A percentile compares a stretch with the other conserved stretches of the same genome.
These are phyloP conservation scores for Lotmaria passim DNA, from an alignment of 208 protist genomes.

Conservation along the genomic window DNA sequence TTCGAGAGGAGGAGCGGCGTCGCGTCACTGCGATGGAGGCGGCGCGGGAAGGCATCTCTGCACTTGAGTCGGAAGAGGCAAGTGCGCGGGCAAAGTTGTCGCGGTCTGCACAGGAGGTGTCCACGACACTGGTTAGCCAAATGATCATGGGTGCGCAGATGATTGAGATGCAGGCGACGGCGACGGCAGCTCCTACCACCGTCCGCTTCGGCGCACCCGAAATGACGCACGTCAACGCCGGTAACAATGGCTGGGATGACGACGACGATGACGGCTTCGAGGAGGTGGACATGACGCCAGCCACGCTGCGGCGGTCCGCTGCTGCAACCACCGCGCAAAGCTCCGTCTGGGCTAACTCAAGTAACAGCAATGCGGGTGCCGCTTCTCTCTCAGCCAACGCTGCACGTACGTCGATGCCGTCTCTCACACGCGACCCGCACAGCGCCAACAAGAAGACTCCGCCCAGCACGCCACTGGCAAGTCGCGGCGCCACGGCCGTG, in stretches of 20 bases:
- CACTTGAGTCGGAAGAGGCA: conserved; percentile 23
- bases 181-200: not conserved
- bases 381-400: not conserved
- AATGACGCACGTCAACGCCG: not conserved
- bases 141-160: conserved; percentile 33
- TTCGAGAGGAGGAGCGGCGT: not conserved
- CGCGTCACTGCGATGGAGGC: conserved; percentile 6
- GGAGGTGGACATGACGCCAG: conserved; percentile 30
- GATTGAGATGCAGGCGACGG: conserved; percentile 9
- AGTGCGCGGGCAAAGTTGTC: conserved; percentile 35
- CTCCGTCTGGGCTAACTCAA: not conserved
- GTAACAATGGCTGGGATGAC: conserved; percentile 37
- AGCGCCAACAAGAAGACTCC: conserved; percentile 16
- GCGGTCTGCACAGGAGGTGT: conserved; percentile 30
- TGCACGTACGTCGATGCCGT: not conserved
- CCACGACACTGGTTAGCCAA: conserved; percentile 25
- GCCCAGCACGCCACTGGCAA: conserved; percentile 14
- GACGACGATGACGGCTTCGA: conserved; percentile 55
- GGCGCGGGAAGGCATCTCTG: not conserved
- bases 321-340: not conserved
- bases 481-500: not conserved
- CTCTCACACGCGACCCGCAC: not conserved
- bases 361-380: not conserved
- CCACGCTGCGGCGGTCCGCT: not conserved
- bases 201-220: not conserved